Evolutionary conservation across 2,329 filamentous ascomycete species (phyloP), one percentile per base, ranked within the genome.

Genomic region (Fusarium metavorans): DNA sequence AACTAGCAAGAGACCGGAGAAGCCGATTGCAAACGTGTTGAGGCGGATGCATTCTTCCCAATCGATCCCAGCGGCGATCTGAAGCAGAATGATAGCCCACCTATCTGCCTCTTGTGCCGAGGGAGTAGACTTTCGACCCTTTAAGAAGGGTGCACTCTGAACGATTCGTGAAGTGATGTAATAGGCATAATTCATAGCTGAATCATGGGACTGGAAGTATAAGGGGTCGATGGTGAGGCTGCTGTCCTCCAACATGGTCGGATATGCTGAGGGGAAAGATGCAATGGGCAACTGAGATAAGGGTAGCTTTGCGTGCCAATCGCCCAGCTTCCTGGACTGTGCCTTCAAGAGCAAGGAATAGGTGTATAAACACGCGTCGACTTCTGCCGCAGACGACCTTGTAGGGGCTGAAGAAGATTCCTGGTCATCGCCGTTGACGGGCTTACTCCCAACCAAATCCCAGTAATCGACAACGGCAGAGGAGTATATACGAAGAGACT

Each of bases 21-120:
- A 64, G 0, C 78, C 78, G 20, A 80, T 64, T 0, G 73, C 76
- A 35, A 74, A 79, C 4, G 64, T 64, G 39, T 79, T 79, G 6
- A 74, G 64, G 4, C 50, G 71, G 3, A 73, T 23, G 37, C 78
- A 79, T 6, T 70, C 56, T n/a, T 72, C 63, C 78, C 78, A 80
- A 32, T 72, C 45, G 6, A 80, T 71, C 0, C 74, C 74, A 4
- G 73, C 64, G 4, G 75, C 66, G 6, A 79, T 75, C 0, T 76
- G 74, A 16, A 79, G 65, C 8, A 80, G 72, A n/a, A 76, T 50
- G 3, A 52, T 27, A 4, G 71, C 62, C 76, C 77, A 80, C 6
- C 18, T 34, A 3, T 70, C 63, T 3, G 30, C 5, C 2, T 67
- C 65, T 1, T 45, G 30, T n/a, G 10, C 39, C 10, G 14, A 1